A percentile compares a stretch with the other conserved stretches of the same genome.
Evolutionary conservation across 1,139 yeast species (phyloP).

Genomic region (Hemisphaericaspora xylofermentans): DNA sequence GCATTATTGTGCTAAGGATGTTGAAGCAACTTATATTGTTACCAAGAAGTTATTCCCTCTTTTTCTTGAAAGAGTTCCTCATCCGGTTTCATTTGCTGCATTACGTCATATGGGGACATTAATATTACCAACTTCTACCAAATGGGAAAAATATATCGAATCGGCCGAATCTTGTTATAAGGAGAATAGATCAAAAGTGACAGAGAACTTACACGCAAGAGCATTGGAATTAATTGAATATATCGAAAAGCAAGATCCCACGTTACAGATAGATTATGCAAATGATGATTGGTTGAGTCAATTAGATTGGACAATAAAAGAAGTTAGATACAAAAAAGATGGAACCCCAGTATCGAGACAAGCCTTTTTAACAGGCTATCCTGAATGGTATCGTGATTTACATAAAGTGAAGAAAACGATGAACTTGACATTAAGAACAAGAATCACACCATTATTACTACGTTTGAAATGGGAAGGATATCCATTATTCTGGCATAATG

Average conservation of each 20-base stretch:
- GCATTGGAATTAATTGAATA: slow-evolving; percentile 58
- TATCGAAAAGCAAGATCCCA: slow-evolving; percentile 26
- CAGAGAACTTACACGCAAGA: slow-evolving; percentile 54
- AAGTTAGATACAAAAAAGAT: slow-evolving; percentile 61
- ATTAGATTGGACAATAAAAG: slow-evolving; percentile 78
- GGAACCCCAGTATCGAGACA: slow-evolving; percentile 80
- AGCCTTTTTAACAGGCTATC: slow-evolving; percentile 81
- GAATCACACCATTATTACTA: slow-evolving; percentile 75
- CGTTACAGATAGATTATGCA: slow-evolving; percentile 28
- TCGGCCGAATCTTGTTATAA: slow-evolving; percentile 69
- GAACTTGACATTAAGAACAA: slow-evolving; percentile 66
- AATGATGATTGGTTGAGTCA: slow-evolving; percentile 88
- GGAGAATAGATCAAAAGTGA: slow-evolving; percentile 56
- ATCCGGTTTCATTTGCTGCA: slow-evolving; percentile 94
- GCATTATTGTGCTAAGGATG: slow-evolving; percentile 86
- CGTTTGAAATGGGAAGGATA: slow-evolving; percentile 82
- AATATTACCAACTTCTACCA: slow-evolving; percentile 71
- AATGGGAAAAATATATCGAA: slow-evolving; percentile 74
- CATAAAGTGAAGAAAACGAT: slow-evolving; percentile 51
- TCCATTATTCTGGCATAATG: slow-evolving; percentile 78
- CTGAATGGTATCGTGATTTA: slow-evolving; percentile 87
- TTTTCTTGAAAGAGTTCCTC: slow-evolving; percentile 72
- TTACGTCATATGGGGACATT: slow-evolving; percentile 73
- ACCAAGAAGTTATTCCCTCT: slow-evolving; percentile 67
- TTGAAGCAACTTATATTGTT: slow-evolving; percentile 69